Conservation (phyloP, 331 rosid genomes). For the Malus hybrid region DNA sequence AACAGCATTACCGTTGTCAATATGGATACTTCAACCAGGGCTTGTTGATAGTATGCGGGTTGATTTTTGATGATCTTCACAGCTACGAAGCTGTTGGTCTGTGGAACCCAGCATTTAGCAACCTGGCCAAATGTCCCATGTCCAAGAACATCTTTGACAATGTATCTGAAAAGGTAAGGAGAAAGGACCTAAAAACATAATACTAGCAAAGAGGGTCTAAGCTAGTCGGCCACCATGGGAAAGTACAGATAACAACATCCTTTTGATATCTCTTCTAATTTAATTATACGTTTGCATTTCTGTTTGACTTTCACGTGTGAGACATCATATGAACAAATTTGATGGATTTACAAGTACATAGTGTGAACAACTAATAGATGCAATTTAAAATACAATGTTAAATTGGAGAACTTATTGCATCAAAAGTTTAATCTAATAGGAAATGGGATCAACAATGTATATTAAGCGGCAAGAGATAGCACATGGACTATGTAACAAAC, state of each 20-base stretch:
- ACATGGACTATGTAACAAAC: background rate
- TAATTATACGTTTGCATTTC: background rate
- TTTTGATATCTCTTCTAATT: background rate
- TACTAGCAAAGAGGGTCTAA: background rate
- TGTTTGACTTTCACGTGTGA: background rate
- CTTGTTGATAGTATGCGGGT: conserved; percentile 99
- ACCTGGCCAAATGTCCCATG: conserved; percentile 99
- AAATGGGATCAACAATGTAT: background rate
- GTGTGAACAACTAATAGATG: background rate
- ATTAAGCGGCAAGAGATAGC: background rate
- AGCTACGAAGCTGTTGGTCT: conserved; percentile 69
- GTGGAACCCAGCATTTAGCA: conserved; percentile 93
- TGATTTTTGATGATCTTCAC: conserved; percentile 97
- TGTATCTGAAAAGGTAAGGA: conserved; percentile 47
- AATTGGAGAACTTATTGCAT: background rate
- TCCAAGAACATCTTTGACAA: conserved; percentile 97
- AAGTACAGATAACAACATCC: background rate
- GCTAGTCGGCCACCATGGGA: background rate
- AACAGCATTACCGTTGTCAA: conserved; percentile 58
- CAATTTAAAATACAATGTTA: background rate
- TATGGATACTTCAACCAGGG: conserved; percentile 95
- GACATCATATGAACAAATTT: background rate
- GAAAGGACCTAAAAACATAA: background rate
- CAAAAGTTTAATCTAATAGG: background rate
- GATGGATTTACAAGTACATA: background rate